Conservation (phyloP, 2,329 filamentous ascomycete species). For the Phialophora tarda region DNA sequence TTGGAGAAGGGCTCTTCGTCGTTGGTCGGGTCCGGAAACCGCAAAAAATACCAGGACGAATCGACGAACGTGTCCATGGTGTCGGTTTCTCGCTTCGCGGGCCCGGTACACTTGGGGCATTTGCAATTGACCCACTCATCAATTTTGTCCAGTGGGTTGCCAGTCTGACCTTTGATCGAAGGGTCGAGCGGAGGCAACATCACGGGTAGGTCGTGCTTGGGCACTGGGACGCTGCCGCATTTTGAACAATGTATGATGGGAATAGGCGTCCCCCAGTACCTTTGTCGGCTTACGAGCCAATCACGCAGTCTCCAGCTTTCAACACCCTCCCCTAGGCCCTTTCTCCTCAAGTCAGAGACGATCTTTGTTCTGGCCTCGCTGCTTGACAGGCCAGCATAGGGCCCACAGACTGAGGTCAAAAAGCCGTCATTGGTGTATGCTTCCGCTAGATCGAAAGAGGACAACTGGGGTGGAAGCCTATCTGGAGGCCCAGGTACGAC, state of each 20-base stretch:
- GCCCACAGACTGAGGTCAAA: slow-evolving; percentile 69
- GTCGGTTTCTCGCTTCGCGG: slow-evolving; percentile 82
- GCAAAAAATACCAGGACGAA: slow-evolving; percentile 91
- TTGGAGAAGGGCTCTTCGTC: slow-evolving; percentile 64
- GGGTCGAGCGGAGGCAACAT: slow-evolving; percentile 71
- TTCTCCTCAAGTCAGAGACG: slow-evolving; percentile 55
- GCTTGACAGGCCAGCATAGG: slow-evolving; percentile 68
- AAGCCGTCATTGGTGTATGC: slow-evolving; percentile 70
- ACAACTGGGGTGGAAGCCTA: slow-evolving; percentile 31
- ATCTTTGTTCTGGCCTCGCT: slow-evolving; percentile 66
- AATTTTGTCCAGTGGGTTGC: slow-evolving; percentile 76
- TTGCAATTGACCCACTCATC: slow-evolving; percentile 74
- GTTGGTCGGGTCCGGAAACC: slow-evolving; percentile 76
- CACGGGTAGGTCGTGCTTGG: slow-evolving; percentile 76
- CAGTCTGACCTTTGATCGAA: slow-evolving; percentile 69
- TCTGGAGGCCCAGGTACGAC: slow-evolving; percentile 54
- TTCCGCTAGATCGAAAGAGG: slow-evolving; percentile 47
- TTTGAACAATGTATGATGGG: slow-evolving; percentile 80
- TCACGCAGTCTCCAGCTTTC: slow-evolving; percentile 83
- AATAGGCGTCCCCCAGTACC: slow-evolving; percentile 91
- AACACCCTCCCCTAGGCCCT: slow-evolving; percentile 64
- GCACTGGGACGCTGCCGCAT: slow-evolving; percentile 81
- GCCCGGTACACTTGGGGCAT: slow-evolving; percentile 72
- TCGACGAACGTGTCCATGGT: slow-evolving; percentile 98
- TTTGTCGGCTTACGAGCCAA: slow-evolving; percentile 89